Evolutionary conservation across 2,329 filamentous ascomycete genomes (phyloP).

Genomic region (Fusarium robinianum): DNA sequence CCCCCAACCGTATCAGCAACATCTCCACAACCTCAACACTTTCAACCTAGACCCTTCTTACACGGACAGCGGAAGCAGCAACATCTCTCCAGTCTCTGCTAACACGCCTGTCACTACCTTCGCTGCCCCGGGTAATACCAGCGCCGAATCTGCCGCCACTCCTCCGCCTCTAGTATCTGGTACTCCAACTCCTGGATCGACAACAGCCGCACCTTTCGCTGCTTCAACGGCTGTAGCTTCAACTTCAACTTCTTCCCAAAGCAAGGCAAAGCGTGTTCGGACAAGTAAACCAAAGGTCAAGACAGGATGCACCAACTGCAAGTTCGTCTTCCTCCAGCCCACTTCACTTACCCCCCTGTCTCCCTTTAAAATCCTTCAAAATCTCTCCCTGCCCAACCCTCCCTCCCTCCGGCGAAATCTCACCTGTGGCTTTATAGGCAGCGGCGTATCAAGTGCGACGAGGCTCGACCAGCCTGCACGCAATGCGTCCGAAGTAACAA

Average conservation of each 20-base stretch:
- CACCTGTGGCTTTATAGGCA: conserved; percentile 46
- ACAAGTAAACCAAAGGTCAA: conserved; percentile 66
- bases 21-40: conserved; percentile 3
- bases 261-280: conserved; percentile 49
- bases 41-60: conserved; percentile 20
- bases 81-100: conserved; percentile 24
- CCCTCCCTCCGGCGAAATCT: conserved; percentile 26
- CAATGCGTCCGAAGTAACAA: conserved; percentile 65
- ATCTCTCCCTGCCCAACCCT: conserved; percentile 9
- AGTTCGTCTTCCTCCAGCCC: conserved; percentile 52
- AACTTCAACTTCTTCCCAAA: conserved; percentile 5
- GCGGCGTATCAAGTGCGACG: conserved; percentile 69
- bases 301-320: conserved; percentile 70
- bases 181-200: conserved; percentile 3
- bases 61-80: conserved; percentile 26
- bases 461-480: conserved; percentile 62
- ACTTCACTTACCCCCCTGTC: background rate
- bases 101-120: conserved; percentile 23
- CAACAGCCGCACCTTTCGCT: conserved; percentile 12
- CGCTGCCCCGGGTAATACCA: conserved; percentile 8
- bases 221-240: conserved; percentile 4
- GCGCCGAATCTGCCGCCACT: conserved; percentile 4
- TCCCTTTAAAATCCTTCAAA: too few species aligned
- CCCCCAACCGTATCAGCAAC: conserved; percentile 14
- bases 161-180: conserved; percentile 14